Base-by-base conservation (phyloP, 768 basidiomycete genomes). In the Dictyophora rubrovolvata region DNA sequence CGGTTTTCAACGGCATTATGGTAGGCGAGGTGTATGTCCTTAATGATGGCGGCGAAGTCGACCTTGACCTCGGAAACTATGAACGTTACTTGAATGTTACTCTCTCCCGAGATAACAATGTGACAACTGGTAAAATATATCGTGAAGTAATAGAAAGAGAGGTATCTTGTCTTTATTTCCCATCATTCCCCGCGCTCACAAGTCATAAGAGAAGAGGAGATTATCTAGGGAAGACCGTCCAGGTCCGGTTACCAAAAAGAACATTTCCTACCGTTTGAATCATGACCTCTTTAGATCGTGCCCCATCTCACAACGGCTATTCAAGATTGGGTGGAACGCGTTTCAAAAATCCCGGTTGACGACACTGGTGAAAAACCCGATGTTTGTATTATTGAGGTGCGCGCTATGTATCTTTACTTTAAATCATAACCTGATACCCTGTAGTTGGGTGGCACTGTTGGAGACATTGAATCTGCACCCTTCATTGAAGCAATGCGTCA, bases 401-500 rank as follows among this genome's bases (percentile, higher is more conserved):
- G 77, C 64, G 8, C 11, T n/a, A 33, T 12, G 12, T 36, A 37
- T 8, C 36, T 22, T 22, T 42, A 18, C 22, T 28, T 28, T 28
- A 14, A 33, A 12, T 52, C 17, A 28, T 53, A 23, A 42, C 48
- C 55, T 17, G 46, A 35, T 16, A 23, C 23, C 16, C 42, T 57
- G n/a, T 62, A 94, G 92, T 87, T 99, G 62, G 95, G 95, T 58
- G 95, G 95, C 20, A 99, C 95, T 0, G 95, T 99, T 16, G 95
- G 95, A 49, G 95, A 99, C 67, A 99, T 99, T 69, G 95, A 99
- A 67, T 96, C 93, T 6, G 94, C 94, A 2, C 95, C 95, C 1
- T 99, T 99, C 71, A 79, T 99, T 50, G 95, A 99, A 71, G 95
- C 95, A 0, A 93, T 99, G 88, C 85, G 95, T n/a, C 95, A 99